Conservation (phyloP, 352 stramenopile species). For the Phytophthora quininea region DNA sequence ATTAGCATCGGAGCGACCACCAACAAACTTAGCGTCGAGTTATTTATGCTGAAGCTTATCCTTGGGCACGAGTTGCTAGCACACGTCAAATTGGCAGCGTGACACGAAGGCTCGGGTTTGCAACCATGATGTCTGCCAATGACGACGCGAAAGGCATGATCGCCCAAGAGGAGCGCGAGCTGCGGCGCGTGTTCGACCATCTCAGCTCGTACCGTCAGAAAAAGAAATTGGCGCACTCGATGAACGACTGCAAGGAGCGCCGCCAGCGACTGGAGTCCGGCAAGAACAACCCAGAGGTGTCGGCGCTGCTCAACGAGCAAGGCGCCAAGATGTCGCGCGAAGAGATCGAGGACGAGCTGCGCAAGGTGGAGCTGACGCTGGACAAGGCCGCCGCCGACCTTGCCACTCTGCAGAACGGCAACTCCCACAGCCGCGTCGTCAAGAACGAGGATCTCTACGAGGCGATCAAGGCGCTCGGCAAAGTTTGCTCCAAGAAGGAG, state of each 20-base stretch:
- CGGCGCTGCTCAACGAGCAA: conserved; percentile 79
- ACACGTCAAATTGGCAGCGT: too few species aligned
- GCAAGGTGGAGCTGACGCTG: conserved; percentile 57
- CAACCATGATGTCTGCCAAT: conserved; percentile 72
- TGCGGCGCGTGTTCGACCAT: conserved; percentile 94
- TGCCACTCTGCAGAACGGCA: conserved; percentile 52
- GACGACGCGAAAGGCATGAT: conserved; percentile 90
- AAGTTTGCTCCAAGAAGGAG: conserved; percentile 93
- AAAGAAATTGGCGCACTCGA: conserved; percentile 62
- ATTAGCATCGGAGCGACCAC: too few species aligned
- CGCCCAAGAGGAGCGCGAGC: conserved; percentile 94
- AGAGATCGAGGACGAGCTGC: conserved; percentile 82
- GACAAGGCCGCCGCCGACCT: conserved; percentile 63
- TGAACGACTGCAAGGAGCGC: conserved; percentile 59
- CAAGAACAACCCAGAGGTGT: conserved; percentile 73
- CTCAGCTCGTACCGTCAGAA: conserved; percentile 92
- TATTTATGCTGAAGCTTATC: conserved; percentile 1
- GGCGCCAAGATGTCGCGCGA: conserved; percentile 79
- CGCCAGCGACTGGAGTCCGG: conserved; percentile 64
- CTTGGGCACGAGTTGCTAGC: not conserved
- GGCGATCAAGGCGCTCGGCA: conserved; percentile 93
- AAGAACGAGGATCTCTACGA: conserved; percentile 93
- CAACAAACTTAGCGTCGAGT: too few species aligned
- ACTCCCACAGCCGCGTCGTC: conserved; percentile 72
- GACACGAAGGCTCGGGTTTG: not conserved